Base-by-base conservation (phyloP, 345 rosid genomes). In the Brassica cretica region DNA sequence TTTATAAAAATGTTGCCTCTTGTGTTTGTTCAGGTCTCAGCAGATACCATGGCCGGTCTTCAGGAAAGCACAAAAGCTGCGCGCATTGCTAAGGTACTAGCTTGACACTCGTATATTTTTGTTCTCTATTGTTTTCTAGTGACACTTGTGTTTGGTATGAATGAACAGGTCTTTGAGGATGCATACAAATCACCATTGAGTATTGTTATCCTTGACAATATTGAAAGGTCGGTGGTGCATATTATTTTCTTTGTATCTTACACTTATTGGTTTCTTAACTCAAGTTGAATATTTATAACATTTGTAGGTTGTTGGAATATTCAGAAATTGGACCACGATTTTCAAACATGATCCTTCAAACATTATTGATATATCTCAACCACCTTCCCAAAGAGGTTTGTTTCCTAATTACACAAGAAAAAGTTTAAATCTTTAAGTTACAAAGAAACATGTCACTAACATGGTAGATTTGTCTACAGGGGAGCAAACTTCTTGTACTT, bases 111-210 rank as follows among this genome's bases (percentile, higher is more conserved):
- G 59, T 49, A n/a, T 49, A 14, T 49, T 49, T 49, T n/a, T 49
- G 18, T 49, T 49, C 55, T 49, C 18, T 59, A 21, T 62, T 44
- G n/a, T 30, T n/a, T 3, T 25, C 55, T 51, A 75, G 49, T 71
- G 33, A 63, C 35, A 21, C 76, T 1, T 16, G 15, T 75, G 27
- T 49, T 56, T 58, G 73, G 16, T 65, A 18, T 70, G 76, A 75
- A 30, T 64, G 82, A 6, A 70, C 80, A 95, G 99, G 95, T 93
- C 44, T 96, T 96, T 68, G 99, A 96, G 85, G 99, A 96, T 79
- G 99, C 99, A 11, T 96, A 93, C 82, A 96, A 89, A 85, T 96
- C 98, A 49, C 99, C 97, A 2, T 77, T 93, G 83, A 96, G 99
- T 86, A 89, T 96, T 75, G 89, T 96, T 79, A 79, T 96, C 82